Evolutionary conservation across 305 asterid genomes (phyloP), one percentile per base, ranked within the genome.

Genomic region (Solanum aculeatissimum): DNA sequence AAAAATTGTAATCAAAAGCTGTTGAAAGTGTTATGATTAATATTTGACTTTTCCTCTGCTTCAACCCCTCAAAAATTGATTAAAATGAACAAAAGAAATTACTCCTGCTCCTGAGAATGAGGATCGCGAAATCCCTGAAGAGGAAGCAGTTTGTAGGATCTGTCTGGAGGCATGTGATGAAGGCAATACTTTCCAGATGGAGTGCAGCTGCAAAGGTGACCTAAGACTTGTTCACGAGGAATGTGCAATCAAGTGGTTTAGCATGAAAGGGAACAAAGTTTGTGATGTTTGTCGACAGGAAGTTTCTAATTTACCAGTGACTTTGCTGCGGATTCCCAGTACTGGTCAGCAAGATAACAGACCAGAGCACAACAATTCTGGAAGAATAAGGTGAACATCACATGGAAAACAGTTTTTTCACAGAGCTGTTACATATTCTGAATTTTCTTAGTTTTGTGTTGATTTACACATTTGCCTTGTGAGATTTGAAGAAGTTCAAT

Each of bases 71-170:
- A 78, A 78, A 78, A 53, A 51, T 53, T 78, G 83, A 78, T 53
- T 1, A 1, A 87, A 62, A 81, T 86, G 88, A 83, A 86, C 89
- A 85, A 86, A 86, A 97, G 99, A 92, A 88, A 91, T 89, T 85
- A 93, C 91, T 84, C 95, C 93, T 60, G 94, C 79, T 65, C 89
- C 93, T 18, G 91, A 54, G 42, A 89, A 88, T 3, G 95, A 90
- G 89, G 98, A 97, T 88, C 90, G 93, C 83, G 98, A 95, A 91
- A 94, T 97, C 87, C 98, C 98, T 14, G 98, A 95, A 91, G 99
- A 95, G 90, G 98, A 95, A 90, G 98, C 97, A 74, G 89, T 90
- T 68, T 97, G 99, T 91, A 90, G 99, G 89, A 97, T 97, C 84
- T 97, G 99, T 91, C 65, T 90, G 14, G 98, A 95, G 60, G 90